phyloP scores from a whole-genome alignment of 2,329 filamentous ascomycete species.

The Talaromyces sp. region DNA sequence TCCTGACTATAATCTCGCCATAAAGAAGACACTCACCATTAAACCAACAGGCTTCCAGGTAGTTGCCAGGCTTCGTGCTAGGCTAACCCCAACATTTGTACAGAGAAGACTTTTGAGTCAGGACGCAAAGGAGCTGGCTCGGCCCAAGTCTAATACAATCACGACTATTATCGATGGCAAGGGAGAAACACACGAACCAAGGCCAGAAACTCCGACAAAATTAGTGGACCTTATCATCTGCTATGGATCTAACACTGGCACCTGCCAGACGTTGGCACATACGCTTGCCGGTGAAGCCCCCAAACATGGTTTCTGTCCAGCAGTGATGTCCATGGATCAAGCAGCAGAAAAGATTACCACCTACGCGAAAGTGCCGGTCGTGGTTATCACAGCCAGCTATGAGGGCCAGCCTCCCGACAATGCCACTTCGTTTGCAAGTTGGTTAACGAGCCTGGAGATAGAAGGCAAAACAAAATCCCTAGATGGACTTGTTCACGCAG shows the following conservation, averaged over 20 bases:
- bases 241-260: background rate
- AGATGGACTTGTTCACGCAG: background rate
- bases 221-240: background rate
- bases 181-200: background rate
- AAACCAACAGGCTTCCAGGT: background rate
- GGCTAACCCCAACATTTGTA: background rate
- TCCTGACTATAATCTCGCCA: background rate
- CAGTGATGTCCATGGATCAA: background rate
- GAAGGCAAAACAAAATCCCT: background rate
- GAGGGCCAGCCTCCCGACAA: background rate
- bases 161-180: background rate
- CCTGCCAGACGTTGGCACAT: background rate
- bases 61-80: background rate
- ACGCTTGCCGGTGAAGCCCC: background rate
- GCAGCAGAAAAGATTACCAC: background rate
- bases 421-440: background rate
- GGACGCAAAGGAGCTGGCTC: background rate
- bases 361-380: background rate
- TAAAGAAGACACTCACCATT: background rate
- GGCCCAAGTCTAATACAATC: background rate
- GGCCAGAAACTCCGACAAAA: background rate
- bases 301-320: background rate
- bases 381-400: background rate
- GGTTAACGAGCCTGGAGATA: background rate
- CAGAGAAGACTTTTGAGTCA: background rate